These are phyloP conservation scores for Pichia cephalocereana DNA, from an alignment of 805 yeast species.

Conservation along the genomic window DNA sequence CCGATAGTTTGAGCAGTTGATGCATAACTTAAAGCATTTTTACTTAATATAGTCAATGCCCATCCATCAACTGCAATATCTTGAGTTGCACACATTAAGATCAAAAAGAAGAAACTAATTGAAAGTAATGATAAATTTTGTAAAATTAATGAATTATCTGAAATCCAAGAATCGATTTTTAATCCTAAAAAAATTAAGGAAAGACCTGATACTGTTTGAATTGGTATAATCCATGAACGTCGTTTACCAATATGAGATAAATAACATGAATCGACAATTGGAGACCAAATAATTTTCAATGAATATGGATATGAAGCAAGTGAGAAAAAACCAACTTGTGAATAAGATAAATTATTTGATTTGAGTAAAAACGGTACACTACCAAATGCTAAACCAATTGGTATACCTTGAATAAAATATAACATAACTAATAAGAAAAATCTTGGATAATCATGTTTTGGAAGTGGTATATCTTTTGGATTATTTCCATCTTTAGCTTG, in stretches of 20 bases:
- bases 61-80: conserved; percentile 99
- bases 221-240: conserved; percentile 90
- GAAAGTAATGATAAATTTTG: conserved; percentile 51
- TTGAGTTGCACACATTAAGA: conserved; percentile 90
- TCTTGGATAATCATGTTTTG: conserved; percentile 53
- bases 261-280: conserved; percentile 85
- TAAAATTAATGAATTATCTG: conserved; percentile 32
- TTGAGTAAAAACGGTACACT: conserved; percentile 85
- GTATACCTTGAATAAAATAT: conserved; percentile 90
- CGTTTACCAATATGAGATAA: conserved; percentile 64
- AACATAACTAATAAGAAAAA: conserved; percentile 64
- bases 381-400: conserved; percentile 93
- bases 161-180: conserved; percentile 39
- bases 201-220: conserved; percentile 71
- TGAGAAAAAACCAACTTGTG: conserved; percentile 86
- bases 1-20: conserved; percentile 98
- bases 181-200: conserved; percentile 60
- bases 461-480: conserved; percentile 14
- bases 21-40: conserved; percentile 76
- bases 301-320: conserved; percentile 94
- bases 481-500: neutral
- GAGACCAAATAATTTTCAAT: conserved; percentile 88
- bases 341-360: conserved; percentile 62
- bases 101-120: conserved; percentile 60
- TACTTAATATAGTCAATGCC: conserved; percentile 85